Evolutionary conservation across 441 rosid genomes (phyloP), one percentile per base, ranked within the genome.

Genomic region (Pelargonium cotyledonis): DNA sequence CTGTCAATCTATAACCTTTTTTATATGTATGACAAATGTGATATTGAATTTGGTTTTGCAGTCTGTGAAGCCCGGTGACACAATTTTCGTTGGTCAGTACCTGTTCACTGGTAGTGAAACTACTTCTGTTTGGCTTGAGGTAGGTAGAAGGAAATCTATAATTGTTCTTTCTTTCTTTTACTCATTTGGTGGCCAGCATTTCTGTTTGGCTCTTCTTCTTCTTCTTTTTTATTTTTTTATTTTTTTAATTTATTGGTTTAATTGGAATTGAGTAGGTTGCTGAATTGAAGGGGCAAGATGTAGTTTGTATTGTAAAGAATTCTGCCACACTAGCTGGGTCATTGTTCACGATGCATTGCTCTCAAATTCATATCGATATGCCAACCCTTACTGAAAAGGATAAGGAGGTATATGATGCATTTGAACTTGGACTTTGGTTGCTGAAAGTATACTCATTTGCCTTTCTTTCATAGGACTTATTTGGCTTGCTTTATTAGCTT

Each of bases 61-160:
- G 98, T 85, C 94, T 8, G 97, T 95, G 74, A 92, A 89, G 75
- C 80, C 75, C 63, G 99, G 98, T 66, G 99, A 95, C 78, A 95
- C 98, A 65, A 90, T 92, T 78, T 95, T 92, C 72, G 65, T 89
- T 49, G 99, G 99, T 55, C 98, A 95, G 47, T 90, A 95, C 85
- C 83, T 92, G 41, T 95, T 95, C 79, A 91, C 97, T 49, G 97
- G 99, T 65, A 92, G 96, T 83, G 99, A 95, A 83, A 89, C 97
- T 66, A 92, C 98, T 73, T 92, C 99, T 53, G 99, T 90, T 4
- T 95, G 97, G 98, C 86, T 90, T 64, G 99, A 95, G 99, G 97
- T 92, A 79, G 73, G 73, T 43, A 61, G 65, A 66, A 47, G 57
- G 53, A 47, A 9, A 47, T 47, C 53, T 47, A n/a, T 47, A 47